Conservation (phyloP, 1,284 basidiomycete species). For the Sparassis latifolia region DNA sequence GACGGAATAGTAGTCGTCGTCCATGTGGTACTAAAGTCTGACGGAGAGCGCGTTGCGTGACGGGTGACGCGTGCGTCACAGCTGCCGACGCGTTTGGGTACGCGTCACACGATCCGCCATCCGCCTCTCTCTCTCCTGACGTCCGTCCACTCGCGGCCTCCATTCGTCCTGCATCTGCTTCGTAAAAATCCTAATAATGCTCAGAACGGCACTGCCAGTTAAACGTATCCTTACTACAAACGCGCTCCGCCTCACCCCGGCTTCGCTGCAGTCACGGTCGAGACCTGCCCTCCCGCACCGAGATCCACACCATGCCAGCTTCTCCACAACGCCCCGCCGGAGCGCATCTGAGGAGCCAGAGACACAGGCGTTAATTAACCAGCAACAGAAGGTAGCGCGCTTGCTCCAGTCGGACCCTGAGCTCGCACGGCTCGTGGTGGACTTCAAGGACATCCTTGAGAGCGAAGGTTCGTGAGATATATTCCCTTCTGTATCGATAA, state of each 20-base stretch:
- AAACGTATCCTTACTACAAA: conserved; percentile 8
- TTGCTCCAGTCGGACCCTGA: conserved; percentile 47
- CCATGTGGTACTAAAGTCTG: conserved; percentile 40
- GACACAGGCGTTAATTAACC: conserved; percentile 33
- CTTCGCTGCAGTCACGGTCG: conserved; percentile 10
- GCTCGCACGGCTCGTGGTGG: conserved; percentile 40
- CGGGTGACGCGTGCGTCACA: background rate
- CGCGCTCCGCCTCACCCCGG: conserved; percentile 9
- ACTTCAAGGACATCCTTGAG: conserved; percentile 40
- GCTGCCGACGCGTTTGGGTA: background rate
- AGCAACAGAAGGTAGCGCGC: conserved; percentile 39
- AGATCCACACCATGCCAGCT: conserved; percentile 7
- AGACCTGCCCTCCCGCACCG: conserved; percentile 2
- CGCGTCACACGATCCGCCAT: background rate
- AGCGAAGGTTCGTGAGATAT: conserved; percentile 37
- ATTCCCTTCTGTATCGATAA: too few relatives aligned
- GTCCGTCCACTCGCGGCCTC: too few relatives aligned
- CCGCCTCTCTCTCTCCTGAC: too few relatives aligned
- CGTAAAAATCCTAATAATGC: conserved; percentile 1
- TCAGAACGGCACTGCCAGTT: conserved; percentile 8
- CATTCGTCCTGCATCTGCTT: too few relatives aligned
- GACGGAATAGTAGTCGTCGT: conserved; percentile 83
- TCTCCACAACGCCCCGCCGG: conserved; percentile 15
- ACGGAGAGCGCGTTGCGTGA: conserved; percentile 1
- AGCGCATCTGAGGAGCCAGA: conserved; percentile 27